Evolutionary conservation across 2,329 filamentous ascomycete genomes (phyloP).

Genomic region (Fusarium oxysporum): DNA sequence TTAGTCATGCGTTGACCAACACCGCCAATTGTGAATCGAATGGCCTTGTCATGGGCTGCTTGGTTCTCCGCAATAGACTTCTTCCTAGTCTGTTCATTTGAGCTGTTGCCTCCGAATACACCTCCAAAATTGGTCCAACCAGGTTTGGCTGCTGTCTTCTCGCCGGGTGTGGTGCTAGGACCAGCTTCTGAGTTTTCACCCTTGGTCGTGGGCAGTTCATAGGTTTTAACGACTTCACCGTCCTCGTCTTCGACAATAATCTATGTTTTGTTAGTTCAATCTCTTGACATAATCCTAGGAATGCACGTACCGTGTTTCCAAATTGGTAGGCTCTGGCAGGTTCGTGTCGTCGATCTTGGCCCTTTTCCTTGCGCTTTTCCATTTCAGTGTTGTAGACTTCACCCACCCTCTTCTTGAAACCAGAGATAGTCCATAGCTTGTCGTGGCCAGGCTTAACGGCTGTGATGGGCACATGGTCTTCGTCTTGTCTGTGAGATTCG

Average conservation of each 20-base stretch:
- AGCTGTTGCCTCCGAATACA: conserved; percentile 43
- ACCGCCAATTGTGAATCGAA: conserved; percentile 81
- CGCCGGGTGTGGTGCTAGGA: conserved; percentile 52
- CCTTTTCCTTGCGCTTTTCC: conserved; percentile 71
- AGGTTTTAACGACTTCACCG: conserved; percentile 87
- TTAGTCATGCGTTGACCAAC: conserved; percentile 83
- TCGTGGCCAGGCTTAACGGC: conserved; percentile 35
- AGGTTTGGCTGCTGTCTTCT: conserved; percentile 56
- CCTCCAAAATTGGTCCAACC: conserved; percentile 63
- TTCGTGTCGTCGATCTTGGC: conserved; percentile 72
- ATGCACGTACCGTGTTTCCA: conserved; percentile 75
- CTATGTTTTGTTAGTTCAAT: conserved; percentile 55
- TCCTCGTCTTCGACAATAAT: conserved; percentile 91
- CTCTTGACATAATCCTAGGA: neutral
- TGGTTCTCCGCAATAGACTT: conserved; percentile 58
- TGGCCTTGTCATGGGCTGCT: conserved; percentile 75
- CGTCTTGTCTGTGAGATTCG: conserved; percentile 11
- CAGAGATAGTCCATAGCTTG: conserved; percentile 51
- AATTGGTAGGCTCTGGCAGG: conserved; percentile 88
- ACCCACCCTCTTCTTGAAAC: conserved; percentile 63
- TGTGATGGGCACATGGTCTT: conserved; percentile 36
- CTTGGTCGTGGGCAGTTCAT: conserved; percentile 74
- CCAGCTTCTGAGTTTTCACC: conserved; percentile 48
- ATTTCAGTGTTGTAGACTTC: conserved; percentile 70
- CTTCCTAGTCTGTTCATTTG: conserved; percentile 50